Percentiles rank a stretch among this genome's conserved stretches.
Evolutionary conservation across 2,329 filamentous ascomycete species (phyloP).

Genomic region (Alternaria triticina): DNA sequence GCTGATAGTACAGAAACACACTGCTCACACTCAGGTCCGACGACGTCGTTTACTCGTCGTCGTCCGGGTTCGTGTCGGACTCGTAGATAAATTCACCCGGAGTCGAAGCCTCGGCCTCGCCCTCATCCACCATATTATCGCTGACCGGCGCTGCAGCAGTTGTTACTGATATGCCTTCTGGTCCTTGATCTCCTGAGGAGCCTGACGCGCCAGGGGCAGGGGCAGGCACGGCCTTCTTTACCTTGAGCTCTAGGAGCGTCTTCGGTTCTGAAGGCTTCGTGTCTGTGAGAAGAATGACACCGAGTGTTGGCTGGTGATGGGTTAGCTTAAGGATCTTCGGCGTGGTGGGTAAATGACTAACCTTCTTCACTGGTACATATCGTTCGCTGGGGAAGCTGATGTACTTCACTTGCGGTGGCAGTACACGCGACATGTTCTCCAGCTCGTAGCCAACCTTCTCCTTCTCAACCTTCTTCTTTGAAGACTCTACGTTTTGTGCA

Average conservation of each 20-base stretch:
- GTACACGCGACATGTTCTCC: conserved; percentile 94
- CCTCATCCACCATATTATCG: conserved; percentile 86
- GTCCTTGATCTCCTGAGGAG: conserved; percentile 40
- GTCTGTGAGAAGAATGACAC: conserved; percentile 89
- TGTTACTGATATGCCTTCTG: conserved; percentile 66
- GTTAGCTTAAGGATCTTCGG: conserved; percentile 24
- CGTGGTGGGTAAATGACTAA: conserved; percentile 47
- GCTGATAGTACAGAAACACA: conserved; percentile 36
- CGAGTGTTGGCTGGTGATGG: conserved; percentile 77
- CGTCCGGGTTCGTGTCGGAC: conserved; percentile 65
- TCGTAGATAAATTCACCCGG: conserved; percentile 81
- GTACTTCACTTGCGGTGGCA: conserved; percentile 92
- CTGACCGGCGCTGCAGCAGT: conserved; percentile 66
- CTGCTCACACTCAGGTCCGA: conserved; percentile 7
- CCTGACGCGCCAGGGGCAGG: conserved; percentile 53
- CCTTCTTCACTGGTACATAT: conserved; percentile 93
- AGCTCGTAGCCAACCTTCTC: conserved; percentile 97
- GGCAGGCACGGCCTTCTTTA: conserved; percentile 72
- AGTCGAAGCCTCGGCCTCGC: conserved; percentile 73
- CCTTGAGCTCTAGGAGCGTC: conserved; percentile 84
- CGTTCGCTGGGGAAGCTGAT: conserved; percentile 89
- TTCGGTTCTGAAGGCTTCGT: conserved; percentile 80
- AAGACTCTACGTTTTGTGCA: conserved; percentile 58
- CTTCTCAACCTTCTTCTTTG: conserved; percentile 91
- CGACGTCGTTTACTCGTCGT: conserved; percentile 35